Percentiles rank a stretch among this genome's conserved stretches.
These are phyloP conservation scores for Symbiodinium natans DNA, from an alignment of 73 alveolate species.

Conservation along the genomic window DNA sequence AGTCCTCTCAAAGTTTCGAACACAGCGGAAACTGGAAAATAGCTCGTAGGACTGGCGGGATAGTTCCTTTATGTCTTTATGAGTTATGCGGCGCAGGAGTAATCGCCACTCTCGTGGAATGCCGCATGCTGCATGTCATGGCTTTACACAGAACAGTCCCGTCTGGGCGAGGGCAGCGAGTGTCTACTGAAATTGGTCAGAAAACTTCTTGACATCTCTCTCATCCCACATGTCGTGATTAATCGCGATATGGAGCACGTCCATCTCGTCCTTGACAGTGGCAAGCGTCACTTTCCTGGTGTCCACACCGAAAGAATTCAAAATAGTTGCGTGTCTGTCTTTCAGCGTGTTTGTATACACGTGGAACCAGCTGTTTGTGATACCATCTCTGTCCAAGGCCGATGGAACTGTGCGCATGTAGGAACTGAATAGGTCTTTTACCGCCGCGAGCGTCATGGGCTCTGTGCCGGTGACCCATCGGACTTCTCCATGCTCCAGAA, in stretches of 20 bases:
- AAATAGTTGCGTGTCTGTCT: constrained; percentile 45
- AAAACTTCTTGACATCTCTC: constrained; percentile 66
- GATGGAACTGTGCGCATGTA: constrained; percentile 57
- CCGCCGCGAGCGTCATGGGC: constrained; percentile 63
- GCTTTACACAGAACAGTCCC: not conserved
- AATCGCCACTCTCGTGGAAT: too few relatives aligned
- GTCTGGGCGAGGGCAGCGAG: not conserved
- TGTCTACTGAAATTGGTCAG: constrained; percentile 56
- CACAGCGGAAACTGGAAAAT: not conserved
- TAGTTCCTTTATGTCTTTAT: not conserved
- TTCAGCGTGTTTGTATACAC: constrained; percentile 37
- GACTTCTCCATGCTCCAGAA: constrained; percentile 57
- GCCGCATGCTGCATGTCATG: not conserved
- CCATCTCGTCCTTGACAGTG: constrained; percentile 60
- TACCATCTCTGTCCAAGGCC: constrained; percentile 53
- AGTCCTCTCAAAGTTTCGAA: not conserved
- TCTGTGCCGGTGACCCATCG: constrained; percentile 92
- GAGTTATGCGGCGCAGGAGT: not conserved
- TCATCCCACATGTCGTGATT: constrained; percentile 92
- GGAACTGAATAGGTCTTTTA: constrained; percentile 37
- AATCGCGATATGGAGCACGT: constrained; percentile 77
- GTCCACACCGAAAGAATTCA: constrained; percentile 85
- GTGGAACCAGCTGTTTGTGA: constrained; percentile 81
- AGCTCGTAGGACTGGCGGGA: not conserved
- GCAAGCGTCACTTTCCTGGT: constrained; percentile 85